Evolutionary conservation across 1,284 basidiomycete genomes (phyloP), one percentile per base, ranked within the genome.

Genomic region (Crucibulum parvulum): DNA sequence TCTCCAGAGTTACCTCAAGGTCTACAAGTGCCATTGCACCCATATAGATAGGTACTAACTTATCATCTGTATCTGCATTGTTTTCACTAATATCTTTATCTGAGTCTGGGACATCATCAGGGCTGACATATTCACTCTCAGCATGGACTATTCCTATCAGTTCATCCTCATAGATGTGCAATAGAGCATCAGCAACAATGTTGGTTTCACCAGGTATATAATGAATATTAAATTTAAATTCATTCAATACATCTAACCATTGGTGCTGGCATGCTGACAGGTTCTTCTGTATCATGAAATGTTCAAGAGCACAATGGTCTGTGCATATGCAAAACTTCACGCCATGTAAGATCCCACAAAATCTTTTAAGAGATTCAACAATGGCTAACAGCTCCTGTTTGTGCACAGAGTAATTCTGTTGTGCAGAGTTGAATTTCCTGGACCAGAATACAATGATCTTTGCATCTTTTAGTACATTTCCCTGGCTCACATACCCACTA

Each of bases 201-300:
- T 80, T 80, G 0, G 62, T 62, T 10, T 60, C 55, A 0, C 76
- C 76, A 0, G 74, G 71, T 37, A 80, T 68, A 55, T 79, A 73
- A 6, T 65, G 39, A 2, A 80, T 68, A 5, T 55, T 48, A 60
- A 73, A 78, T 24, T 77, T 64, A 53, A 78, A 80, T 31, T 73
- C 74, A 39, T 57, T 65, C 7, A 78, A 45, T 8, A 61, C 55
- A 24, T 75, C 74, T 18, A 65, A 16, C 66, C 66, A 67, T 2
- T 64, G 50, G 31, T 56, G 53, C 37, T 67, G 63, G 10, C 62
- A 55, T 0, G 69, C 62, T 0, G 74, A 75, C 35, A 80, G 55
- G 18, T 71, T 68, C 54, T 67, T 69, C 57, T 80, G 78, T 1
- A 63, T 69, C 62, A 62, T 55, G 2, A 81, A 51, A 55, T 69